Evolutionary conservation across 371 early-diverging fungal species (phyloP), one percentile per base, ranked within the genome.

Genomic region (Haplosporangium sp.): DNA sequence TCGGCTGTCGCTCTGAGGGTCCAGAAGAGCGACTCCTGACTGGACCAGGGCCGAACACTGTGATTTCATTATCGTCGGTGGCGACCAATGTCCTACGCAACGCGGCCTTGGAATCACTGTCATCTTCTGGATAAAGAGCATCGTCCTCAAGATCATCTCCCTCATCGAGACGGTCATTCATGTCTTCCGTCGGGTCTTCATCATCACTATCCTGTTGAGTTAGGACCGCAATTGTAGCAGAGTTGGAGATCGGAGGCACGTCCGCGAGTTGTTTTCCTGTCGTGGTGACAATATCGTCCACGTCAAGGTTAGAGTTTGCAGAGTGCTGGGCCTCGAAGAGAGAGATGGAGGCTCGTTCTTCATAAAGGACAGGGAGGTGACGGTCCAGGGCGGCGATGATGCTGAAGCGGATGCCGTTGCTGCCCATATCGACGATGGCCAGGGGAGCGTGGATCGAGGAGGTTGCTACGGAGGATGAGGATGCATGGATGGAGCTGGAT

Each of bases 381-480:
- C 90, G 85, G 20, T 84, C 83, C 14, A 89, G 73, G 0, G 85
- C 77, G 38, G 83, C 84, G 6, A 89, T 83, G 52, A 90, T 88
- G 45, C 88, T 88, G 46, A 90, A 89, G 3, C 89, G 88, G 57
- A 90, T 90, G 36, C 91, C 91, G 63, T 90, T 90, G 46, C 89
- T 88, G n/a, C 91, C 89, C 86, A 90, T 89, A 67, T 90, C 91
- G 1, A 90, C 83, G 6, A 90, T 84, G 41, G 85, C 91, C 20
- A 90, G 81, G 40, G 89, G 87, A 10, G 86, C 86, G 4, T 63
- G 47, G 68, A 81, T 52, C 46, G 61, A 52, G 18, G 68, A 74
- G 14, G 52, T 55, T n/a, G 41, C 1, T 43, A 10, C 18, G 16
- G 61, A 42, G 16, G 43, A 43, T 0, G 56, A 40, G 8, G 66